These are phyloP conservation scores for Saturnispora sanitii DNA, from an alignment of 805 yeast species.

Conservation along the genomic window DNA sequence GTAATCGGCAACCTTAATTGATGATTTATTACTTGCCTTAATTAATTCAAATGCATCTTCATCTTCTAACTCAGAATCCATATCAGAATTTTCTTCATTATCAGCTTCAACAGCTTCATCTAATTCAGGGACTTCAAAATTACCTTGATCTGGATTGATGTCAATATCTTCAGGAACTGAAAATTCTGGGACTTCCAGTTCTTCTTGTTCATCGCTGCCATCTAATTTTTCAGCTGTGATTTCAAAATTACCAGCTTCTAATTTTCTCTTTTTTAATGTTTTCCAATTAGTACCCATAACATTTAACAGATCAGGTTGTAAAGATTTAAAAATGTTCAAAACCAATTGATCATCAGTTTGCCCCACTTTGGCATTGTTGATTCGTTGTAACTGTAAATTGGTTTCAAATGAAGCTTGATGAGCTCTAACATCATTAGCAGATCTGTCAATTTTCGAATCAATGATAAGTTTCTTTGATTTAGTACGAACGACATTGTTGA, in stretches of 20 bases:
- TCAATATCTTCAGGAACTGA: conserved; percentile 1
- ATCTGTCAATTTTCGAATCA: conserved; percentile 37
- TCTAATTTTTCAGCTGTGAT: neutral
- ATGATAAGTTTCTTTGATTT: conserved; percentile 35
- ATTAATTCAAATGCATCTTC: conserved; percentile 13
- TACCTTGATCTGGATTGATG: neutral
- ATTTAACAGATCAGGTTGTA: conserved; percentile 8
- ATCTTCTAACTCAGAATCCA: conserved; percentile 8
- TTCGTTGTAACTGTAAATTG: conserved; percentile 1
- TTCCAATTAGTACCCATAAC: conserved; percentile 14
- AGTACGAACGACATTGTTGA: conserved; percentile 38
- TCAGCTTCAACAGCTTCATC: conserved; percentile 13
- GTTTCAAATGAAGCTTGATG: conserved; percentile 24
- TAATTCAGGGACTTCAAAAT: neutral
- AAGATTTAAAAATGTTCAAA: conserved; percentile 6
- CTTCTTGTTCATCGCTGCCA: neutral
- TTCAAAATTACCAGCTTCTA: conserved; percentile 3
- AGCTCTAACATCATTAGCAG: conserved; percentile 29
- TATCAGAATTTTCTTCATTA: conserved; percentile 9
- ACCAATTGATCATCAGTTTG: neutral
- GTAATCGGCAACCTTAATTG: conserved; percentile 45
- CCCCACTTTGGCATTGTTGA: neutral
- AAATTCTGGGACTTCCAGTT: neutral
- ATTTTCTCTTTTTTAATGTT: conserved; percentile 12
- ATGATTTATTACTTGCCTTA: conserved; percentile 33